Evolutionary conservation across 345 rosid genomes (phyloP).

Genomic region (Corchorus capsularis): DNA sequence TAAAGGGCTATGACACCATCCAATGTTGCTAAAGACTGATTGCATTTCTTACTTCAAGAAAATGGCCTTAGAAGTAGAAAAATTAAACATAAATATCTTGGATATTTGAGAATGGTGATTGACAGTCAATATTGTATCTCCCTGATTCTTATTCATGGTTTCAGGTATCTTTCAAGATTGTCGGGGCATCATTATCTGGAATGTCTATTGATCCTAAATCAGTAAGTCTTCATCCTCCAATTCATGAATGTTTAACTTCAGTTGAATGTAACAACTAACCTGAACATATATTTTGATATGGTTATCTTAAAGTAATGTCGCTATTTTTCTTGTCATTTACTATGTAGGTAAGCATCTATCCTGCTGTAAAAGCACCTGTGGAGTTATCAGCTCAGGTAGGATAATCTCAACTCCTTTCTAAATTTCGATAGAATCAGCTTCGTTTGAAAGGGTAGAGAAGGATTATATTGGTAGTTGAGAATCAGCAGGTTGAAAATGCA

Average conservation of each 20-base stretch:
- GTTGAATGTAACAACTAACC: not conserved
- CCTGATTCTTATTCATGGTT: conserved; percentile 18
- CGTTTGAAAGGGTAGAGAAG: not conserved
- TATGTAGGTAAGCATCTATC: conserved; percentile 79
- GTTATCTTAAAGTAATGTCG: not conserved
- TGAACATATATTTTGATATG: not conserved
- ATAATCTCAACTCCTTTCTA: not conserved
- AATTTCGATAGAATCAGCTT: not conserved
- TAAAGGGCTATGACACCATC: not conserved
- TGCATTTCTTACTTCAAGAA: not conserved
- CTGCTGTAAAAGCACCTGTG: conserved; percentile 80
- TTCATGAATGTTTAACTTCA: not conserved
- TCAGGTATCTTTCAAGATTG: conserved; percentile 83
- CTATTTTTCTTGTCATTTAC: conserved; percentile 8
- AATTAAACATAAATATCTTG: not conserved
- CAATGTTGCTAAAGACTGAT: not conserved
- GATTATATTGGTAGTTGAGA: too few species aligned
- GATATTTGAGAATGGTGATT: not conserved
- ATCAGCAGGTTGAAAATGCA: too few species aligned
- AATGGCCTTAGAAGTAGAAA: not conserved
- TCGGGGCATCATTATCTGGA: conserved; percentile 77
- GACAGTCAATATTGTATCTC: not conserved
- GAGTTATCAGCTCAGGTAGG: conserved; percentile 81
- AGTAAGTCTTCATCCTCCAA: conserved; percentile 46
- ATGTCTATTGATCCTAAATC: conserved; percentile 87